Percentiles rank a stretch among this genome's conserved stretches.
Evolutionary conservation across 352 stramenopile genomes (phyloP).

Genomic region (Globisporangium splendens): DNA sequence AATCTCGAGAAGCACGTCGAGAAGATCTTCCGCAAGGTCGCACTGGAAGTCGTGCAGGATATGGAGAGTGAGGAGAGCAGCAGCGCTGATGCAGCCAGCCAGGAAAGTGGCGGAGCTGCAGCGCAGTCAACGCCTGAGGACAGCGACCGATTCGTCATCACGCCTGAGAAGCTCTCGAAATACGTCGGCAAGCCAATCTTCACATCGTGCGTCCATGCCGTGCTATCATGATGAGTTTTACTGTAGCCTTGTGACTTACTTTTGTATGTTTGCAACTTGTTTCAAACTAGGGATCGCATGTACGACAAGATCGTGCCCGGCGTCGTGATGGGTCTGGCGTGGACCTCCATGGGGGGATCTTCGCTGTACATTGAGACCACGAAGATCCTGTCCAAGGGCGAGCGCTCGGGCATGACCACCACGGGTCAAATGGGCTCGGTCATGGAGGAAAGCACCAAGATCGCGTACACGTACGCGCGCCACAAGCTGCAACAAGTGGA

Average conservation of each 20-base stretch:
- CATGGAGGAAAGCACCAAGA: constrained; percentile 98
- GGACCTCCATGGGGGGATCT: constrained; percentile 97
- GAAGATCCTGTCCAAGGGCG: constrained; percentile 61
- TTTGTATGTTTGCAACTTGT: constrained; percentile 8
- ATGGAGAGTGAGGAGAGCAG: constrained; percentile 32
- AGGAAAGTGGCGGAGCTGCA: constrained; percentile 44
- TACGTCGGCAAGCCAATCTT: constrained; percentile 99
- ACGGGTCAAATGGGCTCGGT: constrained; percentile 98
- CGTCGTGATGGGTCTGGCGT: constrained; percentile 99
- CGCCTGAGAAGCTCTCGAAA: constrained; percentile 93
- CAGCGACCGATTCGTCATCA: constrained; percentile 87
- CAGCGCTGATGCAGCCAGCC: constrained; percentile 13
- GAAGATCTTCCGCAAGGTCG: constrained; percentile 98
- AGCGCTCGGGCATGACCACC: constrained; percentile 59
- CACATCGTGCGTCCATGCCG: constrained; percentile 68
- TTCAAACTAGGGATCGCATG: constrained; percentile 86
- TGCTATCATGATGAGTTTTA: constrained; percentile 4
- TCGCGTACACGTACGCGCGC: constrained; percentile 93
- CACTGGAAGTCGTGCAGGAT: constrained; percentile 94
- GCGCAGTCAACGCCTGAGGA: constrained; percentile 20
- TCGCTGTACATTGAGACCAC: constrained; percentile 98
- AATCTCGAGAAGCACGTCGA: constrained; percentile 98
- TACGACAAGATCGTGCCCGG: constrained; percentile 93
- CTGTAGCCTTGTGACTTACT: constrained; percentile 4
- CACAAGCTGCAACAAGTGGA: constrained; percentile 70